phyloP scores from a whole-genome alignment of 2,329 filamentous ascomycete genomes.

The Fulvia fulva region DNA sequence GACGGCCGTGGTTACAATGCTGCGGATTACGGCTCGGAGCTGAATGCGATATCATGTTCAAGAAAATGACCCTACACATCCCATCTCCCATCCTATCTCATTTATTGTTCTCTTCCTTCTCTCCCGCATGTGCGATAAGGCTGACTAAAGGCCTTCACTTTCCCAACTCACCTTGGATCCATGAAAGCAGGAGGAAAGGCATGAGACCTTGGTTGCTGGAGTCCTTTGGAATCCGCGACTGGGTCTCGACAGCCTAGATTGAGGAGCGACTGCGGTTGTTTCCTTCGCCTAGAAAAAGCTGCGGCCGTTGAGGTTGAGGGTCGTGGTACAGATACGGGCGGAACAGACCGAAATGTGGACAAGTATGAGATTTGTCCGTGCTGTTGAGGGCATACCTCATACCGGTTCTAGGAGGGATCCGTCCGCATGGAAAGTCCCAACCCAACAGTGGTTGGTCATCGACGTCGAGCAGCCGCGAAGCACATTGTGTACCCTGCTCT shows the following conservation, averaged over 20 bases:
- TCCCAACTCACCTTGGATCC: constrained; percentile 20
- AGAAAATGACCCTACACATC: neutral
- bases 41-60: constrained; percentile 1
- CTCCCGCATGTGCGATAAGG: constrained; percentile 6
- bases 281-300: constrained; percentile 57
- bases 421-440: too few relatives aligned
- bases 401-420: too few relatives aligned
- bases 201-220: constrained; percentile 24
- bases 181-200: constrained; percentile 35
- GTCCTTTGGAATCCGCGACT: constrained; percentile 39
- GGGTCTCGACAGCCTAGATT: constrained; percentile 27
- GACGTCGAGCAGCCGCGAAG: too few relatives aligned
- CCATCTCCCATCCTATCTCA: neutral
- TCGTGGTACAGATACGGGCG: constrained; percentile 67
- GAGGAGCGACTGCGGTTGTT: constrained; percentile 10
- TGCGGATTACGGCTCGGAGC: neutral
- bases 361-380: neutral
- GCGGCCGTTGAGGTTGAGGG: constrained; percentile 54
- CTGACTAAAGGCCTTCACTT: constrained; percentile 32
- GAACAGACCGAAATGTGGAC: constrained; percentile 42
- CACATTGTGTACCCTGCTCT: too few relatives aligned
- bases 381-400: too few relatives aligned
- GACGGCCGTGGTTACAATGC: neutral
- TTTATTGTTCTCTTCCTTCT: neutral
- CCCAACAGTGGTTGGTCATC: too few relatives aligned